phyloP scores from a whole-genome alignment of 164 flowering plant genomes.

The Annona cherimola region DNA sequence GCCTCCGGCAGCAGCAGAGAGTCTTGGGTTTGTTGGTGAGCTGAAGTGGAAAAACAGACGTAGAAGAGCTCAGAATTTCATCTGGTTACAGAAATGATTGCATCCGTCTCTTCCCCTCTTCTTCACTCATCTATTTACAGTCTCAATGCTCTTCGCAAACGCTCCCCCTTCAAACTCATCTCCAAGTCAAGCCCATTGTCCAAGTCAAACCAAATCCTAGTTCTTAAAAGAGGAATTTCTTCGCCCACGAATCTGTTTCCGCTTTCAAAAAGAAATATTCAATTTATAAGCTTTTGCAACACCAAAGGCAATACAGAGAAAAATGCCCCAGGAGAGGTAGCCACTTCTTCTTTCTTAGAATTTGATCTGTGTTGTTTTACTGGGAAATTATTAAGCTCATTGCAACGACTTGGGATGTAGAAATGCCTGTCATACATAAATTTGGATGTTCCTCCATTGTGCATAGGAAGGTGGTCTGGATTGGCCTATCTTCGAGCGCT shows the following conservation, averaged over 20 bases:
- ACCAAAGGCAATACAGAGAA: constrained; percentile 24
- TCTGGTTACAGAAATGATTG: constrained; percentile 6
- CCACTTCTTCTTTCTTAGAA: not conserved
- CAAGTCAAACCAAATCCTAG: constrained; percentile 7
- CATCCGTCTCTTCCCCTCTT: constrained; percentile 19
- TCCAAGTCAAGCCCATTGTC: constrained; percentile 7
- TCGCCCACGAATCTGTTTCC: not conserved
- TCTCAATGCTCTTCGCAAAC: constrained; percentile 16
- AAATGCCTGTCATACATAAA: not conserved
- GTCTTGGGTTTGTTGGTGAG: not conserved
- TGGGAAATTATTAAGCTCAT: not conserved
- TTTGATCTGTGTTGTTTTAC: not conserved
- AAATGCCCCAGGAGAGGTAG: constrained; percentile 22
- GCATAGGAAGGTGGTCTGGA: constrained; percentile 36
- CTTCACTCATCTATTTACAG: constrained; percentile 20
- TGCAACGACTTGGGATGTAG: not conserved
- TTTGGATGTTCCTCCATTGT: not conserved
- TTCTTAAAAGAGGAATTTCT: constrained; percentile 1
- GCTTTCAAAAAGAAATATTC: constrained; percentile 11
- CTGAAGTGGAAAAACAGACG: not conserved
- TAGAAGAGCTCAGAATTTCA: not conserved
- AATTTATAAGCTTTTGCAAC: constrained; percentile 23
- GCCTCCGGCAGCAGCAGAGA: not conserved
- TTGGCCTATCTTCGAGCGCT: constrained; percentile 63
- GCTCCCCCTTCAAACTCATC: not conserved